A percentile compares a stretch with the other conserved stretches of the same genome.
Evolutionary conservation across 1,139 yeast genomes (phyloP).

Genomic region (Yamadazyma conglobata): DNA sequence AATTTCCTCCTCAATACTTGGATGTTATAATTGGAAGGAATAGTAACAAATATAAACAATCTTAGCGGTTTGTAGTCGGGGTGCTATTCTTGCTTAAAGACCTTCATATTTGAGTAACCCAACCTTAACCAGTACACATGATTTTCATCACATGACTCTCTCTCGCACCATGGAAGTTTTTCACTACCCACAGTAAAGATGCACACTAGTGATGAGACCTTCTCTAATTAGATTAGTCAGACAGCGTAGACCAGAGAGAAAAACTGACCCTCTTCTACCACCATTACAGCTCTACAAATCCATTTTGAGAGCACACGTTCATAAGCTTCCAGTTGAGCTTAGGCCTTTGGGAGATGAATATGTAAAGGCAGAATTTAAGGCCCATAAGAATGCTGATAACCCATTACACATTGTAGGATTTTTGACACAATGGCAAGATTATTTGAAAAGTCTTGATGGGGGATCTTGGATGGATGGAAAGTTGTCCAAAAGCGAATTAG

Average conservation of each 20-base stretch:
- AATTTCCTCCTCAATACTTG: no score
- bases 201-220: constrained; percentile 56
- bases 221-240: constrained; percentile 44
- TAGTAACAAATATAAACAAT: no score
- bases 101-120: no score
- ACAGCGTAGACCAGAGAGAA: constrained; percentile 56
- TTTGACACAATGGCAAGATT: constrained; percentile 92
- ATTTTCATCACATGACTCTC: no score
- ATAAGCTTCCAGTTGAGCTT: constrained; percentile 60
- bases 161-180: no score
- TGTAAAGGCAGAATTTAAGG: constrained; percentile 83
- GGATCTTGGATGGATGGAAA: constrained; percentile 75
- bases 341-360: constrained; percentile 84
- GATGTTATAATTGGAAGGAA: no score
- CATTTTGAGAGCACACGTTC: constrained; percentile 74
- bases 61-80: no score
- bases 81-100: no score
- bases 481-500: constrained; percentile 62
- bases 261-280: constrained; percentile 64
- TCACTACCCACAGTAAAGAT: no score
- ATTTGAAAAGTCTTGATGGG: constrained; percentile 66
- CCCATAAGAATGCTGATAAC: constrained; percentile 80
- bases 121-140: no score
- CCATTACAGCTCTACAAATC: constrained; percentile 76
- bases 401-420: constrained; percentile 94